These are phyloP conservation scores for Malassezia globosa DNA, from an alignment of 1,284 basidiomycete species.

Conservation along the genomic window DNA sequence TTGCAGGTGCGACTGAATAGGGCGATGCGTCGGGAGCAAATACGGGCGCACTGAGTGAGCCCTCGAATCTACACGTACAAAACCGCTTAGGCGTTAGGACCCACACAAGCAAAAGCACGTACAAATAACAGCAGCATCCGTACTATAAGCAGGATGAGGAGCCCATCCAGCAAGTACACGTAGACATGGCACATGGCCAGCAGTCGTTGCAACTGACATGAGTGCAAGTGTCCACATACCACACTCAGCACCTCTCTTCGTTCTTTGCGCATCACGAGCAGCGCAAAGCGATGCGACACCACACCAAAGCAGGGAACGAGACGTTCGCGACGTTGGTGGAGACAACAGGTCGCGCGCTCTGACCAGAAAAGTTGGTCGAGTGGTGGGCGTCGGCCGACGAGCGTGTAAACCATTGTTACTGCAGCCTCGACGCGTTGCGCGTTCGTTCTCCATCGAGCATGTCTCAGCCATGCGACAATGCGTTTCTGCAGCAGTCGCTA, in stretches of 20 bases:
- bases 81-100: too few species aligned
- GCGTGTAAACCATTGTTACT: too few species aligned
- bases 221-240: slow-evolving; percentile 2
- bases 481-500: slow-evolving; percentile 16
- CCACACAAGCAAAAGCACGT: too few species aligned
- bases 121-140: slow-evolving; percentile 3
- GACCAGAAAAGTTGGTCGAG: too few species aligned
- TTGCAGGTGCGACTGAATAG: background rate
- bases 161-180: slow-evolving; percentile 13
- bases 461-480: slow-evolving; percentile 18
- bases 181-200: slow-evolving; percentile 3
- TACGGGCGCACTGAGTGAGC: slow-evolving; percentile 9
- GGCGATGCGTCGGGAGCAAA: background rate
- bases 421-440: too few species aligned
- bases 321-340: background rate
- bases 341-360: background rate
- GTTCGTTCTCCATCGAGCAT: slow-evolving; percentile 4
- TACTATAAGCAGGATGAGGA: background rate
- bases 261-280: slow-evolving; percentile 15
- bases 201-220: slow-evolving; percentile 8
- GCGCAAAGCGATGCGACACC: too few species aligned
- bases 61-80: slow-evolving; percentile 1
- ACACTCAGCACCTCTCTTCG: slow-evolving; percentile 14
- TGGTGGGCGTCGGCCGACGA: too few species aligned
- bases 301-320: background rate